Percentiles rank a stretch among this genome's conserved stretches.
Conservation (phyloP, 306 rosid species). For the Cicer judaicum region DNA sequence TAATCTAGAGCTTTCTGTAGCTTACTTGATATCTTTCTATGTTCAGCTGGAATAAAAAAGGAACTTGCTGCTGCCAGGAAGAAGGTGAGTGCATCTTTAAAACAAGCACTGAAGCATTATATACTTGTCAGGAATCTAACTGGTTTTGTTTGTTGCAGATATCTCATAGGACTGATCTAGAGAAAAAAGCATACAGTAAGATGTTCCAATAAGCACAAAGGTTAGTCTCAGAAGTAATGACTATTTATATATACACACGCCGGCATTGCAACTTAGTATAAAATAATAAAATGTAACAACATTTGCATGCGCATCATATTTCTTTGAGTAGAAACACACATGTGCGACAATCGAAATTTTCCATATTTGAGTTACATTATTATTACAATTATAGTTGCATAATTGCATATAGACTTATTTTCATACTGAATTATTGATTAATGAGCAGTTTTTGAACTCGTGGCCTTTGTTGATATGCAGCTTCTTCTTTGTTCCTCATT, state of each 20-base stretch:
- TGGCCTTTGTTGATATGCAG: slow-evolving; percentile 3
- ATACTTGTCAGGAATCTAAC: not conserved
- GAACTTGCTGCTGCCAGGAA: slow-evolving; percentile 78
- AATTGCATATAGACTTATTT: slow-evolving; percentile 3
- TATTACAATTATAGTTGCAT: slow-evolving; percentile 2
- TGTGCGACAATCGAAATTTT: not conserved
- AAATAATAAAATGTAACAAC: not conserved
- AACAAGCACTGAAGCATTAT: slow-evolving; percentile 9
- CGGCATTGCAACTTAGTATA: slow-evolving; percentile 3
- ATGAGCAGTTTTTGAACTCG: not conserved
- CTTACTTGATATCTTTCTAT: slow-evolving; percentile 38
- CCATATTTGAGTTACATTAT: not conserved
- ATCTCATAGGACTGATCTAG: slow-evolving; percentile 71
- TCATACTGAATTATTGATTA: not conserved
- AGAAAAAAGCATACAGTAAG: slow-evolving; percentile 77
- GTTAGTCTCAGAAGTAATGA: slow-evolving; percentile 39
- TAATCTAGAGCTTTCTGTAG: slow-evolving; percentile 30
- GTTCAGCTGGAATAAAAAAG: slow-evolving; percentile 84
- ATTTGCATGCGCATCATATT: slow-evolving; percentile 13
- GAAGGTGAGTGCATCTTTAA: slow-evolving; percentile 57
- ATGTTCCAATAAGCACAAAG: slow-evolving; percentile 73
- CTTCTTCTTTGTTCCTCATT: slow-evolving; percentile 4
- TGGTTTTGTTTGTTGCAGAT: slow-evolving; percentile 54
- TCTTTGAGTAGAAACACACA: slow-evolving; percentile 24
- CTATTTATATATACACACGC: not conserved